Conservation (phyloP, 225 moss, liverwort and hornwort species). For the Pseudoscleropodium purum region DNA sequence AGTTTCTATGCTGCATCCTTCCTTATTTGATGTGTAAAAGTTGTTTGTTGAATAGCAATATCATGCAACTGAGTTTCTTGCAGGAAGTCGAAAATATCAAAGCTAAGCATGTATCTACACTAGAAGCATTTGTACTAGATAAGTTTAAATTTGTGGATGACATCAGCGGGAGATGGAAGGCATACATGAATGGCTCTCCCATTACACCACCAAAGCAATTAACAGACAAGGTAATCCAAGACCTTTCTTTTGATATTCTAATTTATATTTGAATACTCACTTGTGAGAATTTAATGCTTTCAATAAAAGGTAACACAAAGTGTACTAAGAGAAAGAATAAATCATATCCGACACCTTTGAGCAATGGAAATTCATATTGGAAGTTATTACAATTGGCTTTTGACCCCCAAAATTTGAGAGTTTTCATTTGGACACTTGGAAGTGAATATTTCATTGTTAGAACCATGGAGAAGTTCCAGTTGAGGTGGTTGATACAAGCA, state of each 20-base stretch:
- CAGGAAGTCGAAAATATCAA: not conserved
- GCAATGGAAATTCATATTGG: too few species aligned
- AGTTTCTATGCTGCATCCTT: not conserved
- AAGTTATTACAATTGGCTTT: not conserved
- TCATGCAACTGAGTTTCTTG: not conserved
- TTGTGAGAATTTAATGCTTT: not conserved
- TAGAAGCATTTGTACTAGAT: not conserved
- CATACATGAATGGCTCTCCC: not conserved
- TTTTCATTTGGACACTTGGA: too few species aligned
- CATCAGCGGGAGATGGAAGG: not conserved
- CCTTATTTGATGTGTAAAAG: too few species aligned
- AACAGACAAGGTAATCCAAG: not conserved
- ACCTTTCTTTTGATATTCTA: not conserved
- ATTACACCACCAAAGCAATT: not conserved
- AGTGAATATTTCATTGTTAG: too few species aligned
- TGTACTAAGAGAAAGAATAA: too few species aligned
- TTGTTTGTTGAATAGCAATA: too few species aligned
- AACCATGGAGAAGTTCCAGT: not conserved
- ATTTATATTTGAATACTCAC: too few species aligned
- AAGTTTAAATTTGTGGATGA: not conserved
- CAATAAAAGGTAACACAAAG: not conserved
- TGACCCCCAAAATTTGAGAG: not conserved
- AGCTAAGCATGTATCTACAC: not conserved
- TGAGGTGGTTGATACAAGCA: not conserved
- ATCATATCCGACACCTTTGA: too few species aligned